Conservation (phyloP, 345 rosid genomes). For the Pugionium cornutum region DNA sequence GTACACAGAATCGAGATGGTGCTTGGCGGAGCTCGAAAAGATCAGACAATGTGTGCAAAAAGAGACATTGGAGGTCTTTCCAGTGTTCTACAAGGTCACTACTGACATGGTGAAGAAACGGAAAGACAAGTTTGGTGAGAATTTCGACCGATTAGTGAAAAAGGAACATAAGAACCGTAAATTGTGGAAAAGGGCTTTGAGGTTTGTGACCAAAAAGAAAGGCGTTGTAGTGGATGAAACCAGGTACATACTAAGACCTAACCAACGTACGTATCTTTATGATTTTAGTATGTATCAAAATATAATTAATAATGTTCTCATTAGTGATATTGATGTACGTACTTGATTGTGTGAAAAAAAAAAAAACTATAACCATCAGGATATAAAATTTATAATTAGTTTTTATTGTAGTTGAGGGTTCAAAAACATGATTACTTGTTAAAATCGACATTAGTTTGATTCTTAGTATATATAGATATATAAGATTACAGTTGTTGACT, state of each 20-base stretch:
- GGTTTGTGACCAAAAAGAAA: not conserved
- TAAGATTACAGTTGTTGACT: not conserved
- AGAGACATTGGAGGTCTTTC: not conserved
- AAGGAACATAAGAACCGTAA: not conserved
- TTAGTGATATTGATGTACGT: no score
- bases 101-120: not conserved
- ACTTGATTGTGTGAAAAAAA: no score
- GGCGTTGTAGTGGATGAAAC: not conserved
- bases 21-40: conserved; percentile 14
- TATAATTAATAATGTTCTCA: no score
- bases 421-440: no score
- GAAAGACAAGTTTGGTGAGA: conserved; percentile 3
- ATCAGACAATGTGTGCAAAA: not conserved
- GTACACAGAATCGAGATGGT: conserved; percentile 1
- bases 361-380: no score
- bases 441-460: no score
- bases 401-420: no score
- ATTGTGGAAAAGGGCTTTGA: not conserved
- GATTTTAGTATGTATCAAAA: no score
- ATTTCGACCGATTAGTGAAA: not conserved
- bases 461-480: no score
- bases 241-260: conserved; percentile 1
- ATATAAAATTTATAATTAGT: no score
- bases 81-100: conserved; percentile 24
- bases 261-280: no score